A percentile compares a stretch with the other conserved stretches of the same genome.
Conservation (phyloP, 169 alveolate species). For the Cryptosporidium baileyi region DNA sequence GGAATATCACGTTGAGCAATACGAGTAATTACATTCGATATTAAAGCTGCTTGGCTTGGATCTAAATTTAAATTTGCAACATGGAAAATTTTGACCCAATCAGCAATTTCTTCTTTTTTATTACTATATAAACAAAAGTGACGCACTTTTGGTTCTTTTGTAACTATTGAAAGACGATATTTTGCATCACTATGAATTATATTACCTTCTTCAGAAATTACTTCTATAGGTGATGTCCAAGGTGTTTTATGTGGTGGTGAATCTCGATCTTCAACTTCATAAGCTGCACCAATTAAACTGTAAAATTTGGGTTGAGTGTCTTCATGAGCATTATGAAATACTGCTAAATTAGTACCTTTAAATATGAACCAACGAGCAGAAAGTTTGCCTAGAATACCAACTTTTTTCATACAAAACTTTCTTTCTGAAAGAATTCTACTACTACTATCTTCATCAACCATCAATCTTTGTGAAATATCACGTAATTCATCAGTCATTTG, state of each 20-base stretch:
- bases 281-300: constrained; percentile 65
- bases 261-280: constrained; percentile 68
- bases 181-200: constrained; percentile 57
- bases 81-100: constrained; percentile 64
- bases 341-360: constrained; percentile 64
- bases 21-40: constrained; percentile 66
- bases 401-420: constrained; percentile 52
- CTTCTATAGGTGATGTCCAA: constrained; percentile 61
- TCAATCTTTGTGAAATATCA: constrained; percentile 56
- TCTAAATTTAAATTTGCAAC: constrained; percentile 68
- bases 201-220: constrained; percentile 38
- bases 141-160: constrained; percentile 67
- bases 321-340: constrained; percentile 42
- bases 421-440: constrained; percentile 35
- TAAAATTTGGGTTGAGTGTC: constrained; percentile 65
- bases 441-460: constrained; percentile 67
- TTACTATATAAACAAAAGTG: constrained; percentile 59
- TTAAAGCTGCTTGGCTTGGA: constrained; percentile 66
- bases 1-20: constrained; percentile 68
- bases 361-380: constrained; percentile 65
- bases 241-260: constrained; percentile 42
- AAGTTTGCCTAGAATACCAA: constrained; percentile 47
- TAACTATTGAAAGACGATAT: constrained; percentile 59
- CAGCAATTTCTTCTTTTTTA: constrained; percentile 67
- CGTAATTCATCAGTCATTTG: constrained; percentile 53